These are phyloP conservation scores for Microbotryomycetes sp. DNA, from an alignment of 1,284 basidiomycete species.

Conservation along the genomic window DNA sequence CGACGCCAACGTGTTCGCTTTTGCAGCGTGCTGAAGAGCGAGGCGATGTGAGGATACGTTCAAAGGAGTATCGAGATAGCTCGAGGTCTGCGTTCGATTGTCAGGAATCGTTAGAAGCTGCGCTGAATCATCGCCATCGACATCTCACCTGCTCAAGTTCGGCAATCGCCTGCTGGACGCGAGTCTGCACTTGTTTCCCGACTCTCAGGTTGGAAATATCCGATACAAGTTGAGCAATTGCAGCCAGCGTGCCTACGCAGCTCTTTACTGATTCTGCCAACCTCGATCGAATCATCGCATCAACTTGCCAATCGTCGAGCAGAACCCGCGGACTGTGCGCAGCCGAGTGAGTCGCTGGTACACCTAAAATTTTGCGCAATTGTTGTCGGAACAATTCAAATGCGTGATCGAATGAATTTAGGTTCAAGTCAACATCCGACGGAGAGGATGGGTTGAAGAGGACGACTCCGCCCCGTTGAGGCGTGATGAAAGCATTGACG, in stretches of 20 bases:
- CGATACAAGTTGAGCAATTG: conserved; percentile 71
- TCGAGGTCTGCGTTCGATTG: not conserved
- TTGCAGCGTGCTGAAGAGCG: conserved; percentile 49
- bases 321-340: not conserved
- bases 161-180: conserved; percentile 61
- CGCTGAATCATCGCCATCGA: too few relatives aligned
- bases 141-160: conserved; percentile 68
- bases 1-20: conserved; percentile 66
- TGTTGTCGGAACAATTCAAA: conserved; percentile 71
- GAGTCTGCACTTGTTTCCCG: conserved; percentile 61
- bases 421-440: conserved; percentile 35
- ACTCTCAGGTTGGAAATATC: conserved; percentile 89
- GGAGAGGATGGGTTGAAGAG: conserved; percentile 57
- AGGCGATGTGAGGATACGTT: not conserved
- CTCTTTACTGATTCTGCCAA: conserved; percentile 61
- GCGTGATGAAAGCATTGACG: conserved; percentile 71
- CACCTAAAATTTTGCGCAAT: conserved; percentile 68
- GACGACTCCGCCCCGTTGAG: conserved; percentile 91
- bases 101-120: too few relatives aligned
- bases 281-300: conserved; percentile 66
- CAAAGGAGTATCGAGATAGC: not conserved
- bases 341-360: conserved; percentile 55
- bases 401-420: conserved; percentile 49
- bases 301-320: conserved; percentile 61
- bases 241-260: conserved; percentile 65